A percentile compares a stretch with the other conserved stretches of the same genome.
These are phyloP conservation scores for Geranium incanum DNA, from an alignment of 441 rosid genomes.

Conservation along the genomic window DNA sequence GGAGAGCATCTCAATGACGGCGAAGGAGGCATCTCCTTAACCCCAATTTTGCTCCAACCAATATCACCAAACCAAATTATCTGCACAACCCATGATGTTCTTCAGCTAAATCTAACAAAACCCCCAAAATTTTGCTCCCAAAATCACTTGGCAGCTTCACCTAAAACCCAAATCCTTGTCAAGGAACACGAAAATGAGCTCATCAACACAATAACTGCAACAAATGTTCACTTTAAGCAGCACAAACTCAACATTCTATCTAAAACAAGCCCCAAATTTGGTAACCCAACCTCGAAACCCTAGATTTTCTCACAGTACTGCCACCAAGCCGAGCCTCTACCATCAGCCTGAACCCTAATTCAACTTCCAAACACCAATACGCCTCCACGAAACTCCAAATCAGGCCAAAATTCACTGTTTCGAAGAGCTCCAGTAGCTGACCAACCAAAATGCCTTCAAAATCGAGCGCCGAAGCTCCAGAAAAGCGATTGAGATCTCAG, in stretches of 20 bases:
- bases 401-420: not conserved
- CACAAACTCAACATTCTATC: not conserved
- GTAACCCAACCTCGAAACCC: constrained; percentile 5
- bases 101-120: constrained; percentile 6
- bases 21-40: constrained; percentile 73
- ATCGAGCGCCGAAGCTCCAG: not conserved
- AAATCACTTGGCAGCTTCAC: not conserved
- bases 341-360: not conserved
- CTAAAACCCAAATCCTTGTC: not conserved
- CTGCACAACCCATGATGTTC: constrained; percentile 23
- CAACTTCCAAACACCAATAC: not conserved
- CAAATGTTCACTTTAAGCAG: not conserved
- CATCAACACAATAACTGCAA: not conserved
- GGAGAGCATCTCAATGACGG: constrained; percentile 80
- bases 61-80: constrained; percentile 17
- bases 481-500: not conserved
- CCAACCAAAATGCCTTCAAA: not conserved
- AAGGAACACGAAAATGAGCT: not conserved
- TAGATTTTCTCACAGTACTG: not conserved
- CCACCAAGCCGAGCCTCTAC: not conserved
- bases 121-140: not conserved
- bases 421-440: not conserved
- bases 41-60: not conserved
- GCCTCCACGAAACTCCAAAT: not conserved
- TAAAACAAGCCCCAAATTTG: not conserved